Conservation (phyloP, 345 rosid genomes). For the Anacardium occidentale region DNA sequence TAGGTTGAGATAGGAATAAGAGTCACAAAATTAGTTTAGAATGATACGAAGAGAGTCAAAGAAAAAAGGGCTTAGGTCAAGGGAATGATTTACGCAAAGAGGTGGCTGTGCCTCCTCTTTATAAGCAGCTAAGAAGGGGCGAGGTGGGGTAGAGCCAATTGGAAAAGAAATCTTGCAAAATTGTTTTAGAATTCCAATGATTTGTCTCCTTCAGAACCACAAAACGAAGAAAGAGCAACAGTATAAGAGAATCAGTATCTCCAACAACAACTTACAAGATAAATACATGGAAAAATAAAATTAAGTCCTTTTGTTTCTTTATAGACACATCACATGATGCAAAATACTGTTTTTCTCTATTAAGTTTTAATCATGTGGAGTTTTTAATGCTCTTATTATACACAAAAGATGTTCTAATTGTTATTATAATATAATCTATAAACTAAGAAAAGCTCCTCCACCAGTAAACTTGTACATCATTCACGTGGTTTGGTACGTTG, state of each 20-base stretch:
- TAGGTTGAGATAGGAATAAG: not conserved
- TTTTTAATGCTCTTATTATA: not conserved
- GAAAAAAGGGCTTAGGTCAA: conserved; percentile 21
- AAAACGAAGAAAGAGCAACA: conserved; percentile 25
- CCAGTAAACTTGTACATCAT: conserved; percentile 1
- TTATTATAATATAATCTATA: not conserved
- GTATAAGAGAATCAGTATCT: conserved; percentile 44
- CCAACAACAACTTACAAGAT: not conserved
- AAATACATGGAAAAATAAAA: not conserved
- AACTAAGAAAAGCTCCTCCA: conserved; percentile 7
- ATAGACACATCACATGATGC: not conserved
- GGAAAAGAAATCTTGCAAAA: conserved; percentile 44
- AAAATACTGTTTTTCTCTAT: not conserved
- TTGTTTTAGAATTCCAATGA: conserved; percentile 45
- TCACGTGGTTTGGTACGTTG: conserved; percentile 12
- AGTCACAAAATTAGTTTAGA: not conserved
- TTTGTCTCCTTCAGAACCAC: conserved; percentile 61
- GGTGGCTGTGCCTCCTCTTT: conserved; percentile 54
- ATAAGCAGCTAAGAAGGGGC: conserved; percentile 44
- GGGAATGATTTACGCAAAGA: conserved; percentile 44
- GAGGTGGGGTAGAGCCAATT: conserved; percentile 43
- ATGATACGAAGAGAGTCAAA: conserved; percentile 10
- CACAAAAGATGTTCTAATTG: conserved; percentile 7
- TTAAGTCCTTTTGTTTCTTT: conserved; percentile 18
- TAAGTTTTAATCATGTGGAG: not conserved